phyloP scores from a whole-genome alignment of 1,284 basidiomycete species.

The Melampsora larici-populina region DNA sequence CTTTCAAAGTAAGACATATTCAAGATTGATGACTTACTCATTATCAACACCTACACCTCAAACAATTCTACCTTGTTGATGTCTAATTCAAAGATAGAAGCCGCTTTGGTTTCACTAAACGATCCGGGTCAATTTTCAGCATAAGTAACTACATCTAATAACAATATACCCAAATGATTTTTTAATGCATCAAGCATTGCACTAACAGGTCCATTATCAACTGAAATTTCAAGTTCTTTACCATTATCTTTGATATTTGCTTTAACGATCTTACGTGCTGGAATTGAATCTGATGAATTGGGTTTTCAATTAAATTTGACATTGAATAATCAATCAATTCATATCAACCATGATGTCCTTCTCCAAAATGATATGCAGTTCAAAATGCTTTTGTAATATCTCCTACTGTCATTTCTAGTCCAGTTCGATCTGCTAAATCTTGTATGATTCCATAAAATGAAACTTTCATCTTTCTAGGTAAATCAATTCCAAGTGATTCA shows the following conservation, averaged over 20 bases:
- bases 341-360: conserved; percentile 75
- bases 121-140: conserved; percentile 85
- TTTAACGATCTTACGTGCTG: conserved; percentile 64
- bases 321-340: conserved; percentile 78
- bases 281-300: conserved; percentile 59
- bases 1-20: no score
- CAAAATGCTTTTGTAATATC: conserved; percentile 91
- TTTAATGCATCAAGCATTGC: conserved; percentile 85
- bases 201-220: conserved; percentile 94
- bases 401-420: conserved; percentile 91
- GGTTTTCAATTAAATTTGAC: conserved; percentile 57
- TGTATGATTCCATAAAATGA: conserved; percentile 94
- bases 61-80: conserved; percentile 31
- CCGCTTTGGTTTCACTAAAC: conserved; percentile 79
- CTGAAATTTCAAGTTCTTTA: conserved; percentile 72
- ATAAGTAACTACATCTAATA: conserved; percentile 87
- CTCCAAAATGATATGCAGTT: conserved; percentile 76
- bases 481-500: conserved; percentile 81
- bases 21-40: conserved; percentile 2
- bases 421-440: conserved; percentile 81
- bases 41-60: conserved; percentile 38
- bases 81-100: conserved; percentile 84
- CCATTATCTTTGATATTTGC: conserved; percentile 83
- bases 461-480: conserved; percentile 94
- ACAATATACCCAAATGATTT: conserved; percentile 73